These are phyloP conservation scores for Leucosporidium scottii DNA, from an alignment of 768 basidiomycete species.

Conservation along the genomic window DNA sequence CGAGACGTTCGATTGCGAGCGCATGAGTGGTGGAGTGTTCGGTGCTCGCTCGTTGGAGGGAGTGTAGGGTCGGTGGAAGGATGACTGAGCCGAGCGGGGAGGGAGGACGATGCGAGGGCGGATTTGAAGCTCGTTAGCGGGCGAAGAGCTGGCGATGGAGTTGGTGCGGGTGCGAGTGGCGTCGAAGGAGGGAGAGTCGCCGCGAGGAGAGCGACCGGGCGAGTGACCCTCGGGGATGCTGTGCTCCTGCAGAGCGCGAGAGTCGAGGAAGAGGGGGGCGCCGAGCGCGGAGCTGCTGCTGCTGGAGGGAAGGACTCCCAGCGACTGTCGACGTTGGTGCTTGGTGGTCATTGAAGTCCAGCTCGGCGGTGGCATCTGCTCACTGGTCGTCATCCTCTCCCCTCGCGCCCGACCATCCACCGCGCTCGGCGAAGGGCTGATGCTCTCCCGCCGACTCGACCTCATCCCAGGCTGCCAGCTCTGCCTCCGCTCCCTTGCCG, in stretches of 20 bases:
- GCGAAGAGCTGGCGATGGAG: not conserved
- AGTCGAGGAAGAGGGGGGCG: not conserved
- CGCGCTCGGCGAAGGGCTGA: not conserved
- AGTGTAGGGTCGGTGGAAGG: not conserved
- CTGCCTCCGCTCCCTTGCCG: not conserved
- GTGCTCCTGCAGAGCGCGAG: not conserved
- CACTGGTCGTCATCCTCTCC: not conserved
- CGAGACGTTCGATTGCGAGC: not conserved
- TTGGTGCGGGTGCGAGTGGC: not conserved
- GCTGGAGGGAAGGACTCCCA: not conserved
- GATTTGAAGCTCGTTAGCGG: constrained; percentile 4
- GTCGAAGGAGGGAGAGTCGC: not conserved
- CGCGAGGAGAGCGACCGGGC: not conserved
- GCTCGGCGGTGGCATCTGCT: constrained; percentile 1
- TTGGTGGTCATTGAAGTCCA: not conserved
- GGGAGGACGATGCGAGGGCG: constrained; percentile 11
- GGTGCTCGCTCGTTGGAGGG: not conserved
- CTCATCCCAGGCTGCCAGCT: not conserved
- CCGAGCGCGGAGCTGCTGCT: not conserved
- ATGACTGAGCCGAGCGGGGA: not conserved
- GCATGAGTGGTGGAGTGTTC: not conserved
- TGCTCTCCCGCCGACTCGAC: not conserved
- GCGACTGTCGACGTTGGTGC: not conserved
- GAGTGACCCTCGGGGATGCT: constrained; percentile 2
- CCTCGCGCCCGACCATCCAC: not conserved